phyloP scores from a whole-genome alignment of 768 basidiomycete genomes.

The Panus rudis region DNA sequence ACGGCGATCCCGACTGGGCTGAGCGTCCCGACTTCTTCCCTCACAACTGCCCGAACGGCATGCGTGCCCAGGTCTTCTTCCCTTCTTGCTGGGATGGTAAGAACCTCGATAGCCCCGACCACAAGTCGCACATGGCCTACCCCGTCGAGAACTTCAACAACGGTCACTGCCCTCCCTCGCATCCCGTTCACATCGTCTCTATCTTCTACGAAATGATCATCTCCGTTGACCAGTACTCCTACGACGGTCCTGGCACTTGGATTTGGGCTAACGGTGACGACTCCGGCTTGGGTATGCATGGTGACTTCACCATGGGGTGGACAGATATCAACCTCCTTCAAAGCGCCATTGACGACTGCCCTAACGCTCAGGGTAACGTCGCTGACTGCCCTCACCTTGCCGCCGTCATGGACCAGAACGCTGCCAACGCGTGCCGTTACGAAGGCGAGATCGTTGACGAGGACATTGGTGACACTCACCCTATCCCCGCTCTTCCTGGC shows the following conservation, averaged over 20 bases:
- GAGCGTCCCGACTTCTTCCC: conserved; percentile 13
- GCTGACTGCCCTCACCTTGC: conserved; percentile 13
- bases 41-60: conserved; percentile 19
- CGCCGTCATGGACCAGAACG: conserved; percentile 10
- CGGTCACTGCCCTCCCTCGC: conserved; percentile 10
- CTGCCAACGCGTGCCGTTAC: conserved; percentile 11
- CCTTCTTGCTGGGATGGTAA: conserved; percentile 30
- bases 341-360: conserved; percentile 11
- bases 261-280: conserved; percentile 11
- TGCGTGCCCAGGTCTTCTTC: conserved; percentile 24
- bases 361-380: conserved; percentile 12
- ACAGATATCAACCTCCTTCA: conserved; percentile 9
- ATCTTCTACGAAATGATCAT: conserved; percentile 13
- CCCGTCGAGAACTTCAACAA: conserved; percentile 13
- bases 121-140: conserved; percentile 30
- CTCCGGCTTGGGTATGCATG: conserved; percentile 11
- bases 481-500: conserved; percentile 10
- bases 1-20: conserved; percentile 12
- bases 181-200: conserved; percentile 13
- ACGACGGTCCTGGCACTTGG: conserved; percentile 12
- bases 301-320: conserved; percentile 12
- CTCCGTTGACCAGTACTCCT: conserved; percentile 9
- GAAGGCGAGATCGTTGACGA: conserved; percentile 11
- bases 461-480: conserved; percentile 7
- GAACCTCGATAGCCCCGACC: conserved; percentile 29